Base-by-base conservation (phyloP, 2,329 filamentous ascomycete species). In the Rhynchosporium agropyri region DNA sequence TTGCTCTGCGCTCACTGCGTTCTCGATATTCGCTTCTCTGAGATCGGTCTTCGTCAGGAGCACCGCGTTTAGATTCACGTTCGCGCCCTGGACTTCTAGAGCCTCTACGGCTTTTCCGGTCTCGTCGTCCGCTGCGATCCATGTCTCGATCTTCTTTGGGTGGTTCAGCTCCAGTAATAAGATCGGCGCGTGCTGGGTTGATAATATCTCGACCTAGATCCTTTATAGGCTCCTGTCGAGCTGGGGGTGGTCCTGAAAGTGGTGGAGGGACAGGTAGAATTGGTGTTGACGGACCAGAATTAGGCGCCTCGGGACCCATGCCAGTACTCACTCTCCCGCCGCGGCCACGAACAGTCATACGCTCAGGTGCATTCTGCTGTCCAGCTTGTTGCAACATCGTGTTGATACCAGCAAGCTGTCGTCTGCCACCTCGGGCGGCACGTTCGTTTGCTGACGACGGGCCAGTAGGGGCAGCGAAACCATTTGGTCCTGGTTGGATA, bases 351-450 rank as follows among this genome's bases (percentile, higher is more conserved):
- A 68, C 58, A 60, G 66, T 72, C 9, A 63, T 60, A 42, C 70
- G 67, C 29, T 72, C 68, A 31, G 68, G 77, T 29, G 71, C 74
- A 72, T 77, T 76, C 71, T 78, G 67, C 69, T 82, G 73, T 71
- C 70, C 80, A 0, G 79, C 79, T 72, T 83, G 80, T 67, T 83
- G 81, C 3, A 87, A 77, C 57, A 80, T 84, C 65, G 76, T 85
- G 68, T 87, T 85, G 63, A 89, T 87, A 51, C 83, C 81, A 12
- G 81, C 81, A 36, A 88, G 76, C 68, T 87, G 83, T 62, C 84
- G 73, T 60, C 79, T 68, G 67, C 71, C 75, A 26, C 71, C 70
- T 51, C 72, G 64, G 33, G 63, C 48, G 50, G 63, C 68, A 55
- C 74, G 70, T 49, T 75, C 73, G n/a, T 56, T 70, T 33, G 68